Evolutionary conservation across 2,329 filamentous ascomycete genomes (phyloP), one percentile per base, ranked within the genome.

Genomic region (Trichoderma pleuroti): DNA sequence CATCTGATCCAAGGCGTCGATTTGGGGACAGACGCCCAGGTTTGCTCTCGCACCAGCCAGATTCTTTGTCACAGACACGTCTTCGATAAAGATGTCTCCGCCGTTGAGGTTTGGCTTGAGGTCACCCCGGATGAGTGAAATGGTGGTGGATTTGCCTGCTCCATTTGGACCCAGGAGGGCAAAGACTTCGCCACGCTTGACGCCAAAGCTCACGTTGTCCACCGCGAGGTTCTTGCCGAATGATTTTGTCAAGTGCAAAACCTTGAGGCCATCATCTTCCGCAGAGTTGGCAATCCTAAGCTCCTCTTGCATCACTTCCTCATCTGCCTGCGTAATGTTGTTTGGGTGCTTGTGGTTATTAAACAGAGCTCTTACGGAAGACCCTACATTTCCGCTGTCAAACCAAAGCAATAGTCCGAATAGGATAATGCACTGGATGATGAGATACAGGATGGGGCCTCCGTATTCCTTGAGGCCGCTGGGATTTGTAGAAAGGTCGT

Each of bases 21-120:
- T 91, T 79, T 94, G 94, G 0, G 95, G 94, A 76, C 94, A 98
- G 0, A 98, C 94, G n/a, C 95, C 95, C 0, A 98, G 86, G 75
- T 93, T 88, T 2, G 87, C 85, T 63, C 94, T 88, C 4, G 94
- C 94, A 2, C 87, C 85, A 1, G 92, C 89, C 14, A 93, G 88
- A 73, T 91, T 87, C 66, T 86, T 86, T n/a, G 88, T 88, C 61
- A 97, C 91, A 7, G 92, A 93, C 8, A 90, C 87, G 73, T 91
- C 86, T 76, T 97, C 92, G 46, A 98, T 91, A 54, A 93, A 86
- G 5, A 98, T 88, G 70, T 97, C 92, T 36, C 93, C 93, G n/a
- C 88, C 87, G 68, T 89, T 87, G 68, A 82, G 82, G 62, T 87
- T 90, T 0, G 94, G 93, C 65, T 90, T 89, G 32, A 95, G 86